These are phyloP conservation scores for Collybia sp. DNA, from an alignment of 768 basidiomycete genomes.

Conservation along the genomic window DNA sequence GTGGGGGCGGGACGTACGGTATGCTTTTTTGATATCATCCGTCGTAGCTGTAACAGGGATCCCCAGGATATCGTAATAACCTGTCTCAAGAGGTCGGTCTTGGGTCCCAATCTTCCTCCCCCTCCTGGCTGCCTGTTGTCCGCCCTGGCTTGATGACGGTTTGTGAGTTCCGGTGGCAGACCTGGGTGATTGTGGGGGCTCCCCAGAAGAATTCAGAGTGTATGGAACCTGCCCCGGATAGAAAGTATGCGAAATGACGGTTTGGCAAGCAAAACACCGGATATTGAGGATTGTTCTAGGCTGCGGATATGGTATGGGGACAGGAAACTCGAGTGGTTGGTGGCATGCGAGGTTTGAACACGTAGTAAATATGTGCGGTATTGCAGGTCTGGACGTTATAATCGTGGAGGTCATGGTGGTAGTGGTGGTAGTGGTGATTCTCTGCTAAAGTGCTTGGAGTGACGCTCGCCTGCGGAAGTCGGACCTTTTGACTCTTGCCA, in stretches of 20 bases:
- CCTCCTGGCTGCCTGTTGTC: constrained; percentile 29
- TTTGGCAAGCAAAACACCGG: constrained; percentile 66
- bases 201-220: neutral
- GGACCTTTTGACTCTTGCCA: no score
- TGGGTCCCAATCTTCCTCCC: constrained; percentile 85
- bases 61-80: constrained; percentile 86
- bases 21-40: constrained; percentile 90
- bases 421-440: constrained; percentile 35
- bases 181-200: constrained; percentile 2
- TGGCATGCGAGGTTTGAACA: constrained; percentile 52
- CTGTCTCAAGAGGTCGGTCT: constrained; percentile 82
- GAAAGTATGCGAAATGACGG: constrained; percentile 57
- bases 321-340: constrained; percentile 58
- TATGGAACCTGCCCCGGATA: constrained; percentile 58
- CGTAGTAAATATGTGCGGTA: constrained; percentile 60
- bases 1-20: constrained; percentile 46
- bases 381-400: constrained; percentile 60
- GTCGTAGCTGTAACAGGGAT: constrained; percentile 69
- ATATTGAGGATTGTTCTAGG: constrained; percentile 57
- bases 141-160: constrained; percentile 16
- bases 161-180: constrained; percentile 14
- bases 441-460: constrained; percentile 1
- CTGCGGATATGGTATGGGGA: constrained; percentile 54
- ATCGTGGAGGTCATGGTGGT: constrained; percentile 46
- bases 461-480: neutral